Evolutionary conservation across 2,329 filamentous ascomycete species (phyloP).

Genomic region (Mycogone perniciosa): DNA sequence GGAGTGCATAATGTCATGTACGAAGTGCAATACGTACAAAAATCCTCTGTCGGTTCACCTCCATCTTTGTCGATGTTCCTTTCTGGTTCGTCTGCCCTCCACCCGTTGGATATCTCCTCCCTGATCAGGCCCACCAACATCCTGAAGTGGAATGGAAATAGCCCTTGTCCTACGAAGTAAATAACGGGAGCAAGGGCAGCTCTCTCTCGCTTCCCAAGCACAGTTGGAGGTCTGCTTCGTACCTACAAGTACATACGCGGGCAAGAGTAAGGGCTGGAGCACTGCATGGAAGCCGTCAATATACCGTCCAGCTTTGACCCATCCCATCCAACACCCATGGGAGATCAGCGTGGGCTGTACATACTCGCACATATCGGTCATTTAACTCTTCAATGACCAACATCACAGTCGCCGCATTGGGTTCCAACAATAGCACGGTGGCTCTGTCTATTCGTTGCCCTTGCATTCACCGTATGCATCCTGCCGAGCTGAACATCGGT

Average conservation of each 20-base stretch:
- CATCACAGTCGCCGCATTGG: background rate
- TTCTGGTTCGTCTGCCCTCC: background rate
- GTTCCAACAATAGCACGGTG: background rate
- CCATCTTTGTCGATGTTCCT: background rate
- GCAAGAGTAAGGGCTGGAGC: background rate
- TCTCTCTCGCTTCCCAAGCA: background rate
- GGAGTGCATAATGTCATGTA: background rate
- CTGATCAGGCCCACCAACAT: background rate
- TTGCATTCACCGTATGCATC: background rate
- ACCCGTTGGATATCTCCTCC: background rate
- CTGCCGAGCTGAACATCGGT: background rate
- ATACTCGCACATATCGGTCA: background rate
- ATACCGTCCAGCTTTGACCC: background rate
- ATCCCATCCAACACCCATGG: background rate
- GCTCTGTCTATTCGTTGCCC: background rate
- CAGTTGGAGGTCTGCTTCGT: background rate
- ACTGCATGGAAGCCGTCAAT: background rate
- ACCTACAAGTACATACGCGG: background rate
- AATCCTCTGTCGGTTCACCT: background rate
- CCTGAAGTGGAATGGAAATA: background rate
- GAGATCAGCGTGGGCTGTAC: background rate
- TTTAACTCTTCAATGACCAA: background rate
- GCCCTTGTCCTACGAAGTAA: background rate
- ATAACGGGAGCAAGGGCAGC: background rate
- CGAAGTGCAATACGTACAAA: background rate